phyloP scores from a whole-genome alignment of 805 yeast species.

The Myxozyma kluyveri region DNA sequence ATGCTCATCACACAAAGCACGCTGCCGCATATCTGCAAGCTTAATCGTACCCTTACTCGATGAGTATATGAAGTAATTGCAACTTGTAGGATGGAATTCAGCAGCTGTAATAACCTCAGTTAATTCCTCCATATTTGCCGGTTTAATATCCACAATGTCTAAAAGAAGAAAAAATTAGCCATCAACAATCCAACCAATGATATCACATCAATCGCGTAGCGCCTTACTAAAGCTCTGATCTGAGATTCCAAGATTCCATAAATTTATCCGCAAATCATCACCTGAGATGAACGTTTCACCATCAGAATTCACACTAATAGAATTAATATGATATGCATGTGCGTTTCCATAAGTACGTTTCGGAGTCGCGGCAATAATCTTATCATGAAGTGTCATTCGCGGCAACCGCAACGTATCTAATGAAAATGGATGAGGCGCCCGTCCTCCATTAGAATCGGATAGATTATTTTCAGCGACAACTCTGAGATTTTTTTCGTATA shows the following conservation, averaged over 20 bases:
- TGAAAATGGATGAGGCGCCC: conserved; percentile 26
- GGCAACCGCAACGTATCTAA: conserved; percentile 66
- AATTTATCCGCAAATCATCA: conserved; percentile 90
- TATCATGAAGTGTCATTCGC: conserved; percentile 86
- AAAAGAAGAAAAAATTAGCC: neutral
- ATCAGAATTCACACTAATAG: conserved; percentile 90
- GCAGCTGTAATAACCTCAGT: conserved; percentile 97
- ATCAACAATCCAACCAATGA: neutral
- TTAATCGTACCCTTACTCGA: conserved; percentile 94
- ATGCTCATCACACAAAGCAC: conserved; percentile 88
- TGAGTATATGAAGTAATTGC: conserved; percentile 93
- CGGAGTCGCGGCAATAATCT: conserved; percentile 92
- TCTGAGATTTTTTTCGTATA: conserved; percentile 85
- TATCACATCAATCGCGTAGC: neutral
- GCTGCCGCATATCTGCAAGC: conserved; percentile 93
- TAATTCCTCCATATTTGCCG: conserved; percentile 97
- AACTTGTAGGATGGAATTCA: conserved; percentile 88
- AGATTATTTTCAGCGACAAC: conserved; percentile 90
- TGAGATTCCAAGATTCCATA: conserved; percentile 92
- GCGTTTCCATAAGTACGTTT: conserved; percentile 90
- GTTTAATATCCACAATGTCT: conserved; percentile 93
- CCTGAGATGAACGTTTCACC: conserved; percentile 91
- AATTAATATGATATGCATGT: conserved; percentile 96
- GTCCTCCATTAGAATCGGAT: conserved; percentile 43
- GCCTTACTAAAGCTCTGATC: conserved; percentile 75